Percentiles rank a stretch among this genome's conserved stretches.
Evolutionary conservation across 768 basidiomycete genomes (phyloP).

Genomic region (Phanerochaete sordida): DNA sequence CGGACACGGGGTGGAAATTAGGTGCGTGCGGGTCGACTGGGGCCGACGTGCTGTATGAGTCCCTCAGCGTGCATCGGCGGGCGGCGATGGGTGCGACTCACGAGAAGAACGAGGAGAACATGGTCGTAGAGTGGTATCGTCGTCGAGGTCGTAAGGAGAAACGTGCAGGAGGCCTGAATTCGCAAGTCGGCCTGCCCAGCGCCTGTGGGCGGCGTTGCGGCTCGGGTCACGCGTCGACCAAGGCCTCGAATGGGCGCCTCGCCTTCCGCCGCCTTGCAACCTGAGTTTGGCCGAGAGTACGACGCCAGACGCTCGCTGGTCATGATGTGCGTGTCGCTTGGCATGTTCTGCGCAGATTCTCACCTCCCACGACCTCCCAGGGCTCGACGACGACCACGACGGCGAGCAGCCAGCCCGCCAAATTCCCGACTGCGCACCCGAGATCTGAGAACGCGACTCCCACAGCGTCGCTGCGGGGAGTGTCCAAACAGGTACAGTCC

Average conservation of each 20-base stretch:
- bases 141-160: slow-evolving; percentile 5
- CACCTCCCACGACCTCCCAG: not conserved
- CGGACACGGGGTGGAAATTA: slow-evolving; percentile 82
- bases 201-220: not conserved
- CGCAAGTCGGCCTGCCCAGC: not conserved
- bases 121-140: slow-evolving; percentile 32
- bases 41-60: slow-evolving; percentile 42
- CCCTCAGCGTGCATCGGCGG: not conserved
- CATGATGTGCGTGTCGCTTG: not conserved
- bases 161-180: not conserved
- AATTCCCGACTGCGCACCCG: not conserved
- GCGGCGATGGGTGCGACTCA: slow-evolving; percentile 38
- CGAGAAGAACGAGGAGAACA: slow-evolving; percentile 81
- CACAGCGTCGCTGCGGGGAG: too few relatives aligned
- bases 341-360: not conserved
- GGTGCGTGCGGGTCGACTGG: slow-evolving; percentile 63
- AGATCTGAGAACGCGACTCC: too few relatives aligned
- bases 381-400: not conserved
- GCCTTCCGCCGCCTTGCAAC: not conserved
- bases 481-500: too few relatives aligned
- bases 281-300: not conserved
- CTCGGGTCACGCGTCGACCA: not conserved
- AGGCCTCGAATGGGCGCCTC: not conserved
- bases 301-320: not conserved
- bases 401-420: not conserved